Evolutionary conservation across 2,329 filamentous ascomycete genomes (phyloP).

Genomic region (Fusarium dimerum): DNA sequence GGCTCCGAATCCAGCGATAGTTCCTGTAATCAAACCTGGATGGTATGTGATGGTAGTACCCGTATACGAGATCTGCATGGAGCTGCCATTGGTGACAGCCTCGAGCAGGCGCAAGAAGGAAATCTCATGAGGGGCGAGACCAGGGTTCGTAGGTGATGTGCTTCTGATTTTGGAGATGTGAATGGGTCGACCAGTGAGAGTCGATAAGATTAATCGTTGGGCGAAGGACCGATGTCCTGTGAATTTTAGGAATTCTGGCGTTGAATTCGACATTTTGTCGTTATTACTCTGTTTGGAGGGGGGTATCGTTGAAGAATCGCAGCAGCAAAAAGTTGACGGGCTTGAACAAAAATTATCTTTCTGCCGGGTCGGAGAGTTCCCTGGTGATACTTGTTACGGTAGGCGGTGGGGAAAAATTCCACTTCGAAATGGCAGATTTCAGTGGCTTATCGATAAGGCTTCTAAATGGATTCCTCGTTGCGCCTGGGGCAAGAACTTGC

Average conservation of each 20-base stretch:
- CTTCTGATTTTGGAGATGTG: slow-evolving; percentile 94
- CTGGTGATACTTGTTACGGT: slow-evolving; percentile 4
- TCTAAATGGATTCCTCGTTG: slow-evolving; percentile 1
- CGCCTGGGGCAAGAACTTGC: neutral
- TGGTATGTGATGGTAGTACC: slow-evolving; percentile 92
- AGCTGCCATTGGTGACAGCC: slow-evolving; percentile 89
- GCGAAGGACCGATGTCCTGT: slow-evolving; percentile 82
- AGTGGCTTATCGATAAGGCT: slow-evolving; percentile 36
- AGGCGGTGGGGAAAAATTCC: slow-evolving; percentile 32
- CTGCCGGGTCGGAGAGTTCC: slow-evolving; percentile 33
- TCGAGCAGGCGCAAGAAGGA: slow-evolving; percentile 95
- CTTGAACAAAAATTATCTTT: slow-evolving; percentile 39
- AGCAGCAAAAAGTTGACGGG: slow-evolving; percentile 10
- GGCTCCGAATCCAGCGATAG: slow-evolving; percentile 73
- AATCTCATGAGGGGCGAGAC: slow-evolving; percentile 88
- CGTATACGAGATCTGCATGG: slow-evolving; percentile 94
- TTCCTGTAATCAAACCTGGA: slow-evolving; percentile 88
- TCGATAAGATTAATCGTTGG: slow-evolving; percentile 84
- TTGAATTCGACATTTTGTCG: slow-evolving; percentile 43
- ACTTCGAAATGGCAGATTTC: slow-evolving; percentile 13
- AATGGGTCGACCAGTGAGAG: slow-evolving; percentile 83
- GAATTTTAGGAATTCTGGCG: slow-evolving; percentile 68
- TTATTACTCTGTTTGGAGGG: slow-evolving; percentile 12
- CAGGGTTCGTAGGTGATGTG: slow-evolving; percentile 80
- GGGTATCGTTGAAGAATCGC: slow-evolving; percentile 23